A percentile compares a stretch with the other conserved stretches of the same genome.
phyloP scores from a whole-genome alignment of 345 rosid species.

The Conringia planisiliqua region DNA sequence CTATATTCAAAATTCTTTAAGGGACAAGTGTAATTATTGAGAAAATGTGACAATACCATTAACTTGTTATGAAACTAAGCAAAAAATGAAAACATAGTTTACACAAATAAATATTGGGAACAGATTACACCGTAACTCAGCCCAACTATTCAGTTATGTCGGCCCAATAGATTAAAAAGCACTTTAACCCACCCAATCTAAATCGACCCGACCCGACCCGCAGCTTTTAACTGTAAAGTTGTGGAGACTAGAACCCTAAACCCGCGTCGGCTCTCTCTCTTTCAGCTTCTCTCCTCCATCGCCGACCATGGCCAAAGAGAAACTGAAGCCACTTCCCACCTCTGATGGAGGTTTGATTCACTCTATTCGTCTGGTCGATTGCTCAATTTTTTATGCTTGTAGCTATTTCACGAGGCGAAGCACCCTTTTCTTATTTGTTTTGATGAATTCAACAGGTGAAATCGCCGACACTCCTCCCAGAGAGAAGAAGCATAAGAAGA shows the following conservation, averaged over 20 bases:
- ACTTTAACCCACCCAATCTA: not conserved
- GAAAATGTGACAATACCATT: not conserved
- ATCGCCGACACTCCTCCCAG: conserved; percentile 19
- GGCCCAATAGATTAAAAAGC: conserved; percentile 13
- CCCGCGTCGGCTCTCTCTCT: conserved; percentile 18
- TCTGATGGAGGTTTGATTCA: conserved; percentile 29
- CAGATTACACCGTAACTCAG: not conserved
- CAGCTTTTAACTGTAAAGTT: not conserved
- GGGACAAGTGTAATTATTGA: not conserved
- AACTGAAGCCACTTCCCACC: conserved; percentile 37
- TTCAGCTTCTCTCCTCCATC: conserved; percentile 9
- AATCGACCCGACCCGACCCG: conserved; percentile 20
- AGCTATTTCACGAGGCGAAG: not conserved
- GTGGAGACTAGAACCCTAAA: conserved; percentile 24
- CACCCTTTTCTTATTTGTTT: not conserved
- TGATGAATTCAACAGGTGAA: conserved; percentile 19
- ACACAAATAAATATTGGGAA: not conserved
- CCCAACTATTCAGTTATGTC: conserved; percentile 10
- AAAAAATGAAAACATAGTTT: not conserved
- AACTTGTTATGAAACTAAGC: not conserved
- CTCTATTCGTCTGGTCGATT: not conserved
- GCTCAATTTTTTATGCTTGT: not conserved
- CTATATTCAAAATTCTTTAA: not conserved
- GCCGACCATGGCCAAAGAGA: conserved; percentile 43
- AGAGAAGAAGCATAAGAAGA: conserved; percentile 30